Base-by-base conservation (phyloP, 176 grass and related monocot genomes). In the Oryza rufipogon region DNA sequence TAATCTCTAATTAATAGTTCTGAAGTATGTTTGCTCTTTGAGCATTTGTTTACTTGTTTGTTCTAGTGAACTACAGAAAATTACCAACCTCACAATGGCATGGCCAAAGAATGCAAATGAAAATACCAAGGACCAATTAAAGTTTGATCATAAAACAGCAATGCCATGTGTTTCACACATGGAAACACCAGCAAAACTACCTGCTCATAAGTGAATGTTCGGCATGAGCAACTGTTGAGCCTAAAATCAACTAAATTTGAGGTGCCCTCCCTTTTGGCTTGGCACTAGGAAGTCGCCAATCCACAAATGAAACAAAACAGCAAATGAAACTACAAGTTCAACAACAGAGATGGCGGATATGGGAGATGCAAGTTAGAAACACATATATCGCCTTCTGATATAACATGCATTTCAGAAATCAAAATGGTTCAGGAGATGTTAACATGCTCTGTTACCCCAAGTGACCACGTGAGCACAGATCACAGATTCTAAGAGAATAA, bases 41-140 rank as follows among this genome's bases (percentile, higher is more conserved):
- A 46, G 5, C 16, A 47, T 66, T 22, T 65, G 5, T 73, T 44
- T 73, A 63, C 30, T 56, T 52, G 36, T 60, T 60, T 68, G 12
- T 68, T 84, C 9, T 60, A 60, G 54, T 60, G 54, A 80, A 70
- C 65, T 52, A 70, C 11, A 15, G 28, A 38, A 60, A 60, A 60
- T 9, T 54, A 6, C 14, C 4, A 16, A 54, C 14, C 51, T 54
- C 5, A 15, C n/a, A 60, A 2, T n/a, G 54, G 7, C 54, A 44
- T 46, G 38, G 22, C 44, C 6, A 51, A 80, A 17, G 4, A 32
- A 60, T 68, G 61, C 45, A 81, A 38, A 63, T 8, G n/a, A 51
- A 77, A 81, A 70, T 22, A 70, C 66, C 76, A 46, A 36, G 9
- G 16, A 63, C 70, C 51, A 13, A 9, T 61, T 7, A 70, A 41